Percentiles rank a stretch among this genome's conserved stretches.
These are phyloP conservation scores for Fusarium oxysporum DNA, from an alignment of 2,329 filamentous ascomycete genomes.

Conservation along the genomic window DNA sequence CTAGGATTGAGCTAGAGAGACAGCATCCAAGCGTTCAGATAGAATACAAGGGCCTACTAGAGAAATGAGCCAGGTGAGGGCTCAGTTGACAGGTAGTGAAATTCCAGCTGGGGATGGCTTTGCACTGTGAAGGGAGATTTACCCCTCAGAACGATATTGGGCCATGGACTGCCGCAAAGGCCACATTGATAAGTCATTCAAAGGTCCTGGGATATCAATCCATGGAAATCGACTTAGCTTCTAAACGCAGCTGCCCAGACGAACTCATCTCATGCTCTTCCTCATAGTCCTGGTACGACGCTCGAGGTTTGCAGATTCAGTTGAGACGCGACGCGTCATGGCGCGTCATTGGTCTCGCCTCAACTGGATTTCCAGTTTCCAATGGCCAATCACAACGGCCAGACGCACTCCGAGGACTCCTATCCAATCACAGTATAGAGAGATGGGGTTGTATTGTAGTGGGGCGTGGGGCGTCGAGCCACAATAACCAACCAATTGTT, in stretches of 20 bases:
- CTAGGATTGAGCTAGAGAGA: no score
- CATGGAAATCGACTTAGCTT: no score
- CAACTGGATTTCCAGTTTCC: background rate
- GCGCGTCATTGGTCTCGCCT: background rate
- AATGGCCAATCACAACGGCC: slow-evolving; percentile 1
- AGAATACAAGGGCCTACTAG: no score
- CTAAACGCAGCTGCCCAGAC: background rate
- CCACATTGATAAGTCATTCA: no score
- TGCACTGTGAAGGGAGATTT: no score
- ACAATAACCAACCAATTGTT: background rate
- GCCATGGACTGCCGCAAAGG: no score
- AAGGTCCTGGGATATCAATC: no score
- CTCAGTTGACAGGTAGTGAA: no score
- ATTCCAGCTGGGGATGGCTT: no score
- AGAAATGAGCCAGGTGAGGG: no score
- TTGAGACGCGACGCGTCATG: slow-evolving; percentile 2
- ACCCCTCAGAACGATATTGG: no score
- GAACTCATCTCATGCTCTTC: background rate
- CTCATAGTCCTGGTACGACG: background rate
- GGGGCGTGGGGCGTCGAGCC: background rate
- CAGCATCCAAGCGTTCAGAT: no score
- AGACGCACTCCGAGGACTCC: background rate
- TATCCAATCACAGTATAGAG: background rate
- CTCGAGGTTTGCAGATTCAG: background rate
- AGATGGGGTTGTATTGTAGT: background rate